Conservation (phyloP, 2,329 filamentous ascomycete species). For the Penicillium sp. region DNA sequence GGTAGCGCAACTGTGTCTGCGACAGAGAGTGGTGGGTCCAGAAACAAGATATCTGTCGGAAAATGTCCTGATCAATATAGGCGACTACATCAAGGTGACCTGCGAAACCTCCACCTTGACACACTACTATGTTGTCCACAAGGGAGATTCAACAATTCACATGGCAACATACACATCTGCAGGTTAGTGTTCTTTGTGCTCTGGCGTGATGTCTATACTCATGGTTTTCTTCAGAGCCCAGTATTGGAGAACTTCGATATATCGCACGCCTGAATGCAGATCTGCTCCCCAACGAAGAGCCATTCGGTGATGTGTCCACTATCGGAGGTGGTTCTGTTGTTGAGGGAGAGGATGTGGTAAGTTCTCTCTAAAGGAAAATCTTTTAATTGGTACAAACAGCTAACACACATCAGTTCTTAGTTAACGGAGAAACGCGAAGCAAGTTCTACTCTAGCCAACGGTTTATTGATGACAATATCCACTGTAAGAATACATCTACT, state of each 20-base stretch:
- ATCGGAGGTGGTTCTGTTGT: conserved; percentile 55
- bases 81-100: conserved; percentile 60
- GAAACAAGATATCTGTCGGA: neutral
- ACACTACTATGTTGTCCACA: conserved; percentile 63
- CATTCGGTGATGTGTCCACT: conserved; percentile 57
- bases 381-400: neutral
- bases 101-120: conserved; percentile 61
- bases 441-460: conserved; percentile 69
- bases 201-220: neutral
- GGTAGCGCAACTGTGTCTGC: conserved; percentile 58
- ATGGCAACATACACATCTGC: conserved; percentile 63
- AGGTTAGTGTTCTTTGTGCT: conserved; percentile 24
- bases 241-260: conserved; percentile 62
- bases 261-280: conserved; percentile 60
- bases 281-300: conserved; percentile 54
- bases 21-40: conserved; percentile 35
- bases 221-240: conserved; percentile 43
- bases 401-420: conserved; percentile 47
- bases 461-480: conserved; percentile 67
- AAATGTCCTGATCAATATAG: conserved; percentile 12
- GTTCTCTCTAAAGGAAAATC: neutral
- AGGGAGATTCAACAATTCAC: conserved; percentile 61
- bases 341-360: conserved; percentile 57
- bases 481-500: conserved; percentile 47
- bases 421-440: conserved; percentile 62